phyloP scores from a whole-genome alignment of 805 yeast species.

The Naumovozyma baii region DNA sequence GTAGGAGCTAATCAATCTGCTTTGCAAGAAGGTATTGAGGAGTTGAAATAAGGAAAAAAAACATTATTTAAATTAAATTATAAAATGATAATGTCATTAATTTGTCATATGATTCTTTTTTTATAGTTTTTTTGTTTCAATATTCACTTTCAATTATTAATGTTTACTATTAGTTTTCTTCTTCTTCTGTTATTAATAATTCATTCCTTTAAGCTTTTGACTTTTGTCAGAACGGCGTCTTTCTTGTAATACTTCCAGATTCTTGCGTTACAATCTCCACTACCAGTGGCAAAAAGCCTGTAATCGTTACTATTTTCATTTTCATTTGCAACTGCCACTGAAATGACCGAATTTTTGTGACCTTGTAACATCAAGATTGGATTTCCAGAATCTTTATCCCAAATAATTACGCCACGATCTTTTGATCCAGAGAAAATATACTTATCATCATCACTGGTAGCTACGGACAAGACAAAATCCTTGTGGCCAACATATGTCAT shows the following conservation, averaged over 20 bases:
- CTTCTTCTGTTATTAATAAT: no score
- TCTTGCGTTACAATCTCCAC: constrained; percentile 95
- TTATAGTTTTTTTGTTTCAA: background rate
- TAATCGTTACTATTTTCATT: constrained; percentile 44
- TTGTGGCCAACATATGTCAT: constrained; percentile 93
- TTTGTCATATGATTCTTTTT: no score
- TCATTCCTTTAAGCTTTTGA: no score
- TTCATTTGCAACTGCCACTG: constrained; percentile 84
- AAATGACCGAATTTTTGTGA: constrained; percentile 89
- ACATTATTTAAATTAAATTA: no score
- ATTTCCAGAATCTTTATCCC: constrained; percentile 90
- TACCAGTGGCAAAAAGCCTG: constrained; percentile 92
- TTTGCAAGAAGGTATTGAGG: constrained; percentile 16
- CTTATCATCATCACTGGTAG: constrained; percentile 87
- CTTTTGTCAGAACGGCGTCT: no score
- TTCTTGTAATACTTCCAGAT: constrained; percentile 76
- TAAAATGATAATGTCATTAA: no score
- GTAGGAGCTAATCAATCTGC: constrained; percentile 50
- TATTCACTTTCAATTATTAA: no score
- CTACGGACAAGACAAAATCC: constrained; percentile 89
- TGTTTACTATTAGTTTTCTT: no score
- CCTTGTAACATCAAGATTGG: constrained; percentile 94
- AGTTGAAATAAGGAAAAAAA: constrained; percentile 1
- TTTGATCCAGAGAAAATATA: constrained; percentile 90
- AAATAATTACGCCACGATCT: constrained; percentile 93